Evolutionary conservation across 257 asterid genomes (phyloP), one percentile per base, ranked within the genome.

Genomic region (Echium plantagineum): DNA sequence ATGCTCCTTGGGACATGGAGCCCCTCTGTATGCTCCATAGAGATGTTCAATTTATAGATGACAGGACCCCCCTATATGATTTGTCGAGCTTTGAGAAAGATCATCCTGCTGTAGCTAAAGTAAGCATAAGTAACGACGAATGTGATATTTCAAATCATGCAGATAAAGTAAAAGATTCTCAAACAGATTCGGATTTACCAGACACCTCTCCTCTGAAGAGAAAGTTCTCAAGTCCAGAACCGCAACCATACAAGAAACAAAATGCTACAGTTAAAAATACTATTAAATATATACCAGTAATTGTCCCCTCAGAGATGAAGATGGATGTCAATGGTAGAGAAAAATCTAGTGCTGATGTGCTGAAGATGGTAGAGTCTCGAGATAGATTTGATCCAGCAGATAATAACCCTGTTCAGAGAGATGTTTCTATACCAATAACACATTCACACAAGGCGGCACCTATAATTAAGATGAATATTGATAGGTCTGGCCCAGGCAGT

Each of bases 21-120:
- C 69, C 67, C n/a, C 58, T 63, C 57, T 63, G 30, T 71, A 67
- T 80, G 74, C 52, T 73, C 8, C 47, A 59, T 52, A 61, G 77
- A 66, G 75, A 69, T 24, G 56, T 56, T 64, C 46, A 6, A 51
- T 21, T 15, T 60, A 55, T 51, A 46, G 83, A 75, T 59, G 62
- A 69, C 47, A 73, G 77, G 60, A 38, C 59, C 17, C 30, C 49
- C 58, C 75, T 72, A 58, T 60, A 18, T 38, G 85, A 81, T 55
- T 56, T 79, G 72, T 77, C 83, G 7, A 35, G 12, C 63, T 81
- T 71, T 73, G 94, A 87, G 83, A 66, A 64, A 75, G 66, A 61
- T 60, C 19, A 13, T 38, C 49, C 16, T 47, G 46, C 28, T 47
- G 38, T 35, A 21, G 17, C 56, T 61, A 56, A 12, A 19, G n/a